Conservation (phyloP, 352 stramenopile genomes). For the Pseudoperonospora humuli region DNA sequence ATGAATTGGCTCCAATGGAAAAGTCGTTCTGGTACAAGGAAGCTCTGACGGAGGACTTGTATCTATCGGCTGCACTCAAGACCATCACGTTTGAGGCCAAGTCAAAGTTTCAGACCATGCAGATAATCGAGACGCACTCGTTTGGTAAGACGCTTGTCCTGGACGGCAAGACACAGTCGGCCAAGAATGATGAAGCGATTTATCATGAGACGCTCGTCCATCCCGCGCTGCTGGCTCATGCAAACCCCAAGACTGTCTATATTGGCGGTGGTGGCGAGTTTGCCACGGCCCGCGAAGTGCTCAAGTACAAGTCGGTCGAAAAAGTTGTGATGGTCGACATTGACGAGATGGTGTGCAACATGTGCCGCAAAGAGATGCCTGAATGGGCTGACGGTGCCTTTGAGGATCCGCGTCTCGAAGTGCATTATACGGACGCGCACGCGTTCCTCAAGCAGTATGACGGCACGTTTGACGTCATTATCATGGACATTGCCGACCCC, state of each 20-base stretch:
- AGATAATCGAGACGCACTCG: constrained; percentile 89
- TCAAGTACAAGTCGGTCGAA: constrained; percentile 90
- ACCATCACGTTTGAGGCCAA: constrained; percentile 79
- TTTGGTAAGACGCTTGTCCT: constrained; percentile 94
- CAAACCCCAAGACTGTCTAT: constrained; percentile 85
- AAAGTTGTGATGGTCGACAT: constrained; percentile 95
- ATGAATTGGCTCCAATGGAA: constrained; percentile 42
- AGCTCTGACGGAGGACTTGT: constrained; percentile 84
- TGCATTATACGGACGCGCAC: constrained; percentile 89
- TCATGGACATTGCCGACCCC: constrained; percentile 94
- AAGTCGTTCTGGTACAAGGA: constrained; percentile 84
- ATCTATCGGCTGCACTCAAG: constrained; percentile 85
- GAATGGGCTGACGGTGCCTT: constrained; percentile 88
- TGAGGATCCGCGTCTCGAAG: constrained; percentile 86
- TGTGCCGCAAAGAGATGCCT: constrained; percentile 90
- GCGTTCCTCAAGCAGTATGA: constrained; percentile 83
- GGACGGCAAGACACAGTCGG: constrained; percentile 92
- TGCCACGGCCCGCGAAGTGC: constrained; percentile 87
- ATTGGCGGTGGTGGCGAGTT: constrained; percentile 92
- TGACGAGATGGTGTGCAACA: constrained; percentile 89
- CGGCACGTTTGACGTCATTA: constrained; percentile 89
- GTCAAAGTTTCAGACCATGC: constrained; percentile 90
- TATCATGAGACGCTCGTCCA: constrained; percentile 96
- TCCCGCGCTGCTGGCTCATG: constrained; percentile 84
- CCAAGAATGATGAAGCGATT: constrained; percentile 90